Conservation (phyloP, 768 basidiomycete genomes). For the Macrocybe gigantea region DNA sequence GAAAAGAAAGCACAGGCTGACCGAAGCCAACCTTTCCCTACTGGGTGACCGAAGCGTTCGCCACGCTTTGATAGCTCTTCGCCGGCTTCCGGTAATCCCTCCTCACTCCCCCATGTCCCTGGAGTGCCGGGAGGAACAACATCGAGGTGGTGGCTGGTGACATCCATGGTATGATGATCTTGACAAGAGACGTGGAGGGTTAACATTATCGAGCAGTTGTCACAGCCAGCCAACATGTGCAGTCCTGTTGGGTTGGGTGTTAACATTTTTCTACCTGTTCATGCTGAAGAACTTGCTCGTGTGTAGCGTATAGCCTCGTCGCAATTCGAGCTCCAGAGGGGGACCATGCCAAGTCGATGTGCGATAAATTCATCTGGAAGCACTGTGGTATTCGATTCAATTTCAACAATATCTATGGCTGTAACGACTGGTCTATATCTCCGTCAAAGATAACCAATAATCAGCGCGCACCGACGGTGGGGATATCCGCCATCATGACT, state of each 20-base stretch:
- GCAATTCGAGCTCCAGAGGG: conserved; percentile 81
- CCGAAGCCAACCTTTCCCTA: conserved; percentile 65
- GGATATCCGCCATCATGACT: conserved; percentile 94
- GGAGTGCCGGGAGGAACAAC: conserved; percentile 34
- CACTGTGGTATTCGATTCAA: conserved; percentile 86
- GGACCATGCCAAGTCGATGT: conserved; percentile 92
- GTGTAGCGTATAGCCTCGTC: conserved; percentile 83
- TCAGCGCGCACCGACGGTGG: conserved; percentile 76
- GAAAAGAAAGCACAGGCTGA: not conserved
- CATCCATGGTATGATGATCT: conserved; percentile 69
- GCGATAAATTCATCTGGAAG: conserved; percentile 97
- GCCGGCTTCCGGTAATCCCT: conserved; percentile 38
- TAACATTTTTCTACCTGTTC: not conserved
- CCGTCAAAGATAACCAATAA: not conserved
- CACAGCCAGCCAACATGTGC: conserved; percentile 83
- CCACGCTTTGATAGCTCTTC: conserved; percentile 74
- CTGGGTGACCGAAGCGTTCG: conserved; percentile 73
- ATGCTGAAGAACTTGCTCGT: conserved; percentile 38
- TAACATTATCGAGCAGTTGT: conserved; percentile 82
- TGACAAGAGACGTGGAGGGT: conserved; percentile 70
- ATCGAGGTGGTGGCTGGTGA: conserved; percentile 85
- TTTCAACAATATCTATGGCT: conserved; percentile 98
- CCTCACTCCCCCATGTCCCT: conserved; percentile 21
- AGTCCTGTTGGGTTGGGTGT: conserved; percentile 56
- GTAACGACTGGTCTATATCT: conserved; percentile 6